phyloP scores from a whole-genome alignment of 306 rosid genomes.

The Lathyrus aphaca region DNA sequence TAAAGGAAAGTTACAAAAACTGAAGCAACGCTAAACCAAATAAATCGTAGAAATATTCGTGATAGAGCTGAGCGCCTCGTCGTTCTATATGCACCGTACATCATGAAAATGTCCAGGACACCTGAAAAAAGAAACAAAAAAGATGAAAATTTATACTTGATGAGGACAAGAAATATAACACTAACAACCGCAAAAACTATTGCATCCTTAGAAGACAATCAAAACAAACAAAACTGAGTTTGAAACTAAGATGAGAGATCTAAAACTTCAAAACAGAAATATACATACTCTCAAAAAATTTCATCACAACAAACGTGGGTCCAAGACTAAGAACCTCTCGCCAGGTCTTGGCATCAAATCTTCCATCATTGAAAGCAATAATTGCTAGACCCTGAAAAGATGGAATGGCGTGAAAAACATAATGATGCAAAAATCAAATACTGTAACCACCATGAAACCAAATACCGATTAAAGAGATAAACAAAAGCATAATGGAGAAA shows the following conservation, averaged over 20 bases:
- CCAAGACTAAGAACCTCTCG: conserved; percentile 90
- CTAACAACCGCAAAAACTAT: background rate
- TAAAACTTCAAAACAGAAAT: background rate
- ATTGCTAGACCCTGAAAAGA: conserved; percentile 73
- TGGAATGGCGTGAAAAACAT: conserved; percentile 18
- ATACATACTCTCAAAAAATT: conserved; percentile 83
- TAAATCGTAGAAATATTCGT: conserved; percentile 82
- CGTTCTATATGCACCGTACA: conserved; percentile 95
- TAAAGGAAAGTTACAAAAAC: conserved; percentile 74
- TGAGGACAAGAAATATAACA: background rate
- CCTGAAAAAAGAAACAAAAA: conserved; percentile 51
- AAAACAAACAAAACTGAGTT: background rate
- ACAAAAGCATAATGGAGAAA: background rate
- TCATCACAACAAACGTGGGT: conserved; percentile 90
- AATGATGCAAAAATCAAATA: conserved; percentile 1
- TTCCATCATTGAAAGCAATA: conserved; percentile 76
- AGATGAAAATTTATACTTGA: conserved; percentile 24
- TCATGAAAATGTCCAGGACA: conserved; percentile 87
- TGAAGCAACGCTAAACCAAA: conserved; percentile 82
- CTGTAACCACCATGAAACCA: conserved; percentile 6
- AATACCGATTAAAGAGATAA: background rate
- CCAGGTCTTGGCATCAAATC: conserved; percentile 66
- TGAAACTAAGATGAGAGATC: background rate
- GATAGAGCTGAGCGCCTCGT: conserved; percentile 71
- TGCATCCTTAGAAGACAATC: background rate